Evolutionary conservation across 2,329 filamentous ascomycete genomes (phyloP), one percentile per base, ranked within the genome.

Genomic region (Colletotrichum endophyticum): DNA sequence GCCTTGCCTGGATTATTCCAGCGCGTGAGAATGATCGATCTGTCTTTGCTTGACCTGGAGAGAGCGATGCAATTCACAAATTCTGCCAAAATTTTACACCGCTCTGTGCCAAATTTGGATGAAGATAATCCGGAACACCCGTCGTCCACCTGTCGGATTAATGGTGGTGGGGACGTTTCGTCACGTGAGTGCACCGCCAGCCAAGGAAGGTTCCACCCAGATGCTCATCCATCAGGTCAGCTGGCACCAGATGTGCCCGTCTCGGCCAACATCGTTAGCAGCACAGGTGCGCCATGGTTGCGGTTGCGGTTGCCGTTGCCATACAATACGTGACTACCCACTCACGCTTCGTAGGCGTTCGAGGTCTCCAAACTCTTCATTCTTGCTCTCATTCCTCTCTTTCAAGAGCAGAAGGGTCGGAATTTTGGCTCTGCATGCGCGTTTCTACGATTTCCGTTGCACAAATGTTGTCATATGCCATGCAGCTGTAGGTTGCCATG

Each of bases 61-160:
- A 57, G 32, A 63, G 71, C 74, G 76, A 74, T 74, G 74, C 74
- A 39, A 75, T 78, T 77, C 75, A 78, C 72, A 70, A 79, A 85
- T 86, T 86, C 84, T 86, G 84, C 84, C 84, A 84, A 85, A 86
- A 84, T 84, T 85, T 84, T 80, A 84, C 83, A 85, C 84, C 84
- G 84, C 84, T 83, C 74, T 44, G 34, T 70, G 34, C 74, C 75
- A 56, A 56, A 62, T 75, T 59, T 68, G 75, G 75, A 75, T 34
- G 59, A 69, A 15, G 22, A 72, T 72, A 36, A 67, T 72, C 70
- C 70, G 70, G 28, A 66, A 63, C 28, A 44, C 22, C 62, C 36
- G 22, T 27, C 62, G 36, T 32, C 32, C 72, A 66, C 74, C 62
- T 74, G 44, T 74, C 74, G 66, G 74, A 76, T 70, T 61, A 76